Evolutionary conservation across 176 grass and related monocot genomes (phyloP).

Genomic region (Eleusine coracana): DNA sequence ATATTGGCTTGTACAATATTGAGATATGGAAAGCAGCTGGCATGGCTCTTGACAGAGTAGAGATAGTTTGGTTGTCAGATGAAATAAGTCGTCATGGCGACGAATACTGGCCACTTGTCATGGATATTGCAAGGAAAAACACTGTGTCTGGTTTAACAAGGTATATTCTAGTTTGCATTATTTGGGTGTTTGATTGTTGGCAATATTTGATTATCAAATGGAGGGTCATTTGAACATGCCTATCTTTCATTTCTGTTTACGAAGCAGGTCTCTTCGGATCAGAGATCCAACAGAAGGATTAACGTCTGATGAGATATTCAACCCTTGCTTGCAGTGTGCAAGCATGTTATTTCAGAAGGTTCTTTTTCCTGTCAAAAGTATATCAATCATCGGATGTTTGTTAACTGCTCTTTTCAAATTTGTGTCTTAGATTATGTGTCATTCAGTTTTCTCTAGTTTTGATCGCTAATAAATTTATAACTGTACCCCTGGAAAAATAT

Average conservation of each 20-base stretch:
- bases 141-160: slow-evolving; percentile 46
- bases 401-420: no score
- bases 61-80: slow-evolving; percentile 69
- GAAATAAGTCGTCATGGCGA: slow-evolving; percentile 54
- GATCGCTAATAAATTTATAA: no score
- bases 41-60: slow-evolving; percentile 57
- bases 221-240: slow-evolving; percentile 6
- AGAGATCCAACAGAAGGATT: slow-evolving; percentile 41
- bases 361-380: not conserved
- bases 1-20: slow-evolving; percentile 50
- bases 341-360: slow-evolving; percentile 64
- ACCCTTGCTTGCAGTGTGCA: slow-evolving; percentile 64
- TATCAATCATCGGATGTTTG: no score
- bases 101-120: slow-evolving; percentile 55
- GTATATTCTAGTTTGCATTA: slow-evolving; percentile 38
- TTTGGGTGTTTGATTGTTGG: not conserved
- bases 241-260: not conserved
- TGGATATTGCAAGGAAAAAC: slow-evolving; percentile 36
- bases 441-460: no score
- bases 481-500: no score
- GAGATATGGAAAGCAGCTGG: slow-evolving; percentile 71
- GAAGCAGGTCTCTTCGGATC: slow-evolving; percentile 50
- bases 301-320: slow-evolving; percentile 49
- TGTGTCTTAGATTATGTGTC: no score
- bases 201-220: not conserved